A percentile compares a stretch with the other conserved stretches of the same genome.
Conservation (phyloP, 305 asterid species). For the Fraxinus angustifolia region DNA sequence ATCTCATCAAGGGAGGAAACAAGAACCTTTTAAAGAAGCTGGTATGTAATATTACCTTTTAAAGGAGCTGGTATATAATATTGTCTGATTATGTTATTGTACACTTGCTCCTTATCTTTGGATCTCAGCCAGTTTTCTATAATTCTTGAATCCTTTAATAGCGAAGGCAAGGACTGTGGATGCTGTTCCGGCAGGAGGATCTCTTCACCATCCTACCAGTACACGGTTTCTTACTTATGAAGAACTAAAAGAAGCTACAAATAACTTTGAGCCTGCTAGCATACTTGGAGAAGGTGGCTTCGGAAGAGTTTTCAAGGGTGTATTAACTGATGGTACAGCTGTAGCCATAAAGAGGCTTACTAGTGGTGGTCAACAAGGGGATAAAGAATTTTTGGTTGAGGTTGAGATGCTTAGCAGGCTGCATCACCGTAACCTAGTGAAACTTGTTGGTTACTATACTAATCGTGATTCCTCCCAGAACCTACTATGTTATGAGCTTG, state of each 20-base stretch:
- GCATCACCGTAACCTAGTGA: conserved; percentile 93
- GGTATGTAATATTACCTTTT: conserved; percentile 47
- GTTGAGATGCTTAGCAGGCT: conserved; percentile 98
- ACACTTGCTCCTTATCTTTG: neutral
- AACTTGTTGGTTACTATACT: conserved; percentile 88
- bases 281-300: conserved; percentile 97
- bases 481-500: conserved; percentile 94
- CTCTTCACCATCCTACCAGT: conserved; percentile 80
- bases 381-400: conserved; percentile 88
- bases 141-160: conserved; percentile 21
- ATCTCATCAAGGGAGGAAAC: conserved; percentile 48
- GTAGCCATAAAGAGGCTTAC: conserved; percentile 92
- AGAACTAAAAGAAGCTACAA: conserved; percentile 85
- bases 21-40: conserved; percentile 43
- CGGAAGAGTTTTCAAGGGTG: conserved; percentile 90
- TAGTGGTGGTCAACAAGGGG: conserved; percentile 95
- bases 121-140: conserved; percentile 15
- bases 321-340: conserved; percentile 77
- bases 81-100: neutral
- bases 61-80: conserved; percentile 58
- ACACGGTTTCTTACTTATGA: conserved; percentile 78
- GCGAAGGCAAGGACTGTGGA: conserved; percentile 52
- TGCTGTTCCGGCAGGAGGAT: conserved; percentile 54
- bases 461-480: conserved; percentile 75
- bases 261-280: conserved; percentile 71